Conservation (phyloP, 257 asterid genomes). For the Scutellaria baicalensis region DNA sequence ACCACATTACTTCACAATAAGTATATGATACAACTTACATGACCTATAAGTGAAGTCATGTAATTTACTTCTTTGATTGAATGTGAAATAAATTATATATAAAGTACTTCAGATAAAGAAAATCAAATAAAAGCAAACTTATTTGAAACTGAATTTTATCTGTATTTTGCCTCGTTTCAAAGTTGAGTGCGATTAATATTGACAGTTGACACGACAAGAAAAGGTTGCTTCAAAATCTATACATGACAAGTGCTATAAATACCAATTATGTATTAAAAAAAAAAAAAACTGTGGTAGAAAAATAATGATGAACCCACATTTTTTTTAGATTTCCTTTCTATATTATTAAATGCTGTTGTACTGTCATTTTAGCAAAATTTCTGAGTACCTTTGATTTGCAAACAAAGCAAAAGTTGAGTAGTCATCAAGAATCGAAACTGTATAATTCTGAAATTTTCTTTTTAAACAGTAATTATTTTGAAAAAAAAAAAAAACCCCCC, state of each 20-base stretch:
- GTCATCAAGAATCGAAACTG: background rate
- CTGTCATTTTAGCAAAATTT: slow-evolving; percentile 3
- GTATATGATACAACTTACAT: no score
- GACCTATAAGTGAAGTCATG: no score
- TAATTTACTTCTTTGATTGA: no score
- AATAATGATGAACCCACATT: background rate
- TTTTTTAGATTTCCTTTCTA: background rate
- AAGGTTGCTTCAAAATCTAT: background rate
- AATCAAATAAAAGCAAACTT: no score
- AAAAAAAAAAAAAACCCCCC: no score
- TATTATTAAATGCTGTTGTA: background rate
- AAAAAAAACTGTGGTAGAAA: background rate
- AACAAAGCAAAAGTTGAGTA: background rate
- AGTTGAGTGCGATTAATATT: no score
- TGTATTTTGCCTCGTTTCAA: background rate
- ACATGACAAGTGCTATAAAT: no score
- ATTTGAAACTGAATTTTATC: no score
- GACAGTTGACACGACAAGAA: background rate
- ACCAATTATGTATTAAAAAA: background rate
- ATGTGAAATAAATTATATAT: no score
- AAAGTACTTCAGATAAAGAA: no score
- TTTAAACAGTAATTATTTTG: no score
- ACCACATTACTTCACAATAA: no score
- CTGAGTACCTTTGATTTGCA: background rate
- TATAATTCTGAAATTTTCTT: background rate